Evolutionary conservation across 1,284 basidiomycete genomes (phyloP).

Genomic region (Boletus albobrunnescens): DNA sequence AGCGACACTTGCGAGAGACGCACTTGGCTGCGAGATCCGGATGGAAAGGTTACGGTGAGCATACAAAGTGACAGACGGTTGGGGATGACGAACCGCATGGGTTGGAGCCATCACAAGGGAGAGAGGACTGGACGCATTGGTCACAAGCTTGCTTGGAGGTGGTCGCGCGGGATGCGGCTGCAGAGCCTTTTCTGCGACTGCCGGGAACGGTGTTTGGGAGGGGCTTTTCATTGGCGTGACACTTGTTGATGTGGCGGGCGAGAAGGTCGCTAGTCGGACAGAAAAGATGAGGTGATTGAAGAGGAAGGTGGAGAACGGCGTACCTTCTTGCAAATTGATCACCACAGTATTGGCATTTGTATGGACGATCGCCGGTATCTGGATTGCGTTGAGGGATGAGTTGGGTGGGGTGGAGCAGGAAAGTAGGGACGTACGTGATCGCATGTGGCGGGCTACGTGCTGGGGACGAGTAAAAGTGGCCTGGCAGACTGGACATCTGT

Average conservation of each 20-base stretch:
- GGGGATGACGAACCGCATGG: constrained; percentile 61
- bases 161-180: constrained; percentile 62
- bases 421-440: constrained; percentile 66
- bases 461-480: constrained; percentile 87
- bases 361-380: constrained; percentile 91
- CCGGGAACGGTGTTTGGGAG: constrained; percentile 35
- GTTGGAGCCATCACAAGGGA: constrained; percentile 78
- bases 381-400: constrained; percentile 14
- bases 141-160: constrained; percentile 81
- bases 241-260: constrained; percentile 86
- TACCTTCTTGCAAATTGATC: constrained; percentile 86
- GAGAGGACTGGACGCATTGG: constrained; percentile 77
- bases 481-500: constrained; percentile 78
- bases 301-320: constrained; percentile 18
- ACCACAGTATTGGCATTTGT: constrained; percentile 85
- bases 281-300: not conserved
- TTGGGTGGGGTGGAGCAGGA: constrained; percentile 12
- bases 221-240: constrained; percentile 73
- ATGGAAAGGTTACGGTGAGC: not conserved
- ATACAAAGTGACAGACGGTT: not conserved
- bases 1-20: constrained; percentile 65
- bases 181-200: constrained; percentile 51
- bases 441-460: constrained; percentile 87
- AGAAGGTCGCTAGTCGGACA: constrained; percentile 70
- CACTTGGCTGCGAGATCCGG: constrained; percentile 61